These are phyloP conservation scores for Suillus sp. DNA, from an alignment of 768 basidiomycete genomes.

Conservation along the genomic window DNA sequence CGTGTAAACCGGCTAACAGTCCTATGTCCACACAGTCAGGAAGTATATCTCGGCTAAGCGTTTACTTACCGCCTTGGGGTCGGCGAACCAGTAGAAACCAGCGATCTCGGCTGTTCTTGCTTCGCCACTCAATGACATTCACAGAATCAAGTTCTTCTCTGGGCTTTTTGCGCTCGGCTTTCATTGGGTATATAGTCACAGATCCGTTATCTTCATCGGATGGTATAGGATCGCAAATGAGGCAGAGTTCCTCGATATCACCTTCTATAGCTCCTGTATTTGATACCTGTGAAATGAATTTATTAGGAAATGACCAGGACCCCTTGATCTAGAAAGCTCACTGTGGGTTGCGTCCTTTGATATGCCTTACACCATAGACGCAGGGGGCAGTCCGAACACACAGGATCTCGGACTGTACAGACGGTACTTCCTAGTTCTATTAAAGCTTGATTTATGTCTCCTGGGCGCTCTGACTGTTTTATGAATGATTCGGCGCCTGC, in stretches of 20 bases:
- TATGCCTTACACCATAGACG: constrained; percentile 70
- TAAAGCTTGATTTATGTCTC: constrained; percentile 89
- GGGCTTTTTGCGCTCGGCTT: constrained; percentile 76
- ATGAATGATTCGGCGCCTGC: constrained; percentile 72
- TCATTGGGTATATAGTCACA: constrained; percentile 89
- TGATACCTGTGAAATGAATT: not conserved
- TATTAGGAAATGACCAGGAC: not conserved
- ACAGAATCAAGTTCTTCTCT: constrained; percentile 86
- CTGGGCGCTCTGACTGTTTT: constrained; percentile 53
- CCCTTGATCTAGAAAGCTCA: constrained; percentile 9
- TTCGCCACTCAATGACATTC: constrained; percentile 81
- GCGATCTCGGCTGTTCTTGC: constrained; percentile 40
- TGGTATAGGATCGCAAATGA: constrained; percentile 62
- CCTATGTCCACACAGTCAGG: constrained; percentile 46
- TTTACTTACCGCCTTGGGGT: constrained; percentile 70
- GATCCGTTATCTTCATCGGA: constrained; percentile 21
- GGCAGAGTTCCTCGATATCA: constrained; percentile 82
- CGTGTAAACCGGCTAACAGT: constrained; percentile 85
- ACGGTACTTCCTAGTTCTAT: constrained; percentile 95
- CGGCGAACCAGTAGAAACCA: constrained; percentile 79
- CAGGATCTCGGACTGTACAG: constrained; percentile 83
- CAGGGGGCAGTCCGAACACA: constrained; percentile 74
- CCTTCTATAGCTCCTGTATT: constrained; percentile 23
- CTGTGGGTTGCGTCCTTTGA: constrained; percentile 20
- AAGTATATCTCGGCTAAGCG: constrained; percentile 8